Conservation (phyloP, 331 rosid genomes). For the Quercus lobata region DNA sequence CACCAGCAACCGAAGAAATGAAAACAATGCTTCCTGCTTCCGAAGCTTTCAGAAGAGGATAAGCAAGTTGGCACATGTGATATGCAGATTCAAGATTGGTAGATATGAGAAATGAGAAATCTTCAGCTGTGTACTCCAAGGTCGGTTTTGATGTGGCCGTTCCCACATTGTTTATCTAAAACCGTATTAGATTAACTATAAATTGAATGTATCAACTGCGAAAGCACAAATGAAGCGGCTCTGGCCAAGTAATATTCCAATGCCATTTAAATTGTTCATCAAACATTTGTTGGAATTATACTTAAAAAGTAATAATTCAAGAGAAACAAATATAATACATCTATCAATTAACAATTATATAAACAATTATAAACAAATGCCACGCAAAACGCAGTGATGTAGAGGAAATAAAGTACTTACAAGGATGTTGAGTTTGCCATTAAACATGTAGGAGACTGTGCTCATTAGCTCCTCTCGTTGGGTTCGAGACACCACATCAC, state of each 20-base stretch:
- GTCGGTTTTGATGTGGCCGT: conserved; percentile 1
- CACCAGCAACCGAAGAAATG: conserved; percentile 34
- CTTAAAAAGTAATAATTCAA: too few relatives aligned
- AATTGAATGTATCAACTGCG: too few relatives aligned
- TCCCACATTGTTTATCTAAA: conserved; percentile 51
- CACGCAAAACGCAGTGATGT: too few relatives aligned
- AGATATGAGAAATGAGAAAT: conserved; percentile 24
- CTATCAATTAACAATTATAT: too few relatives aligned
- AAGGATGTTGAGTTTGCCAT: conserved; percentile 67
- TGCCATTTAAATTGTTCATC: too few relatives aligned
- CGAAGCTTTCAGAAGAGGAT: conserved; percentile 52
- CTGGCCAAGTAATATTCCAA: too few relatives aligned
- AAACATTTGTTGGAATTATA: too few relatives aligned
- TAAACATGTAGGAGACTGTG: conserved; percentile 33
- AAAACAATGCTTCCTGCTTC: conserved; percentile 36
- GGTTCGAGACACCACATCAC: conserved; percentile 36
- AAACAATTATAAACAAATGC: too few relatives aligned
- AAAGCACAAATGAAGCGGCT: too few relatives aligned
- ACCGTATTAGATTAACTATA: background rate
- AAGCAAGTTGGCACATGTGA: conserved; percentile 39
- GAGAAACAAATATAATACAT: too few relatives aligned
- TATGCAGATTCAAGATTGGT: conserved; percentile 45
- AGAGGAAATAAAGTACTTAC: conserved; percentile 10
- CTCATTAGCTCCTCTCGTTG: conserved; percentile 46
- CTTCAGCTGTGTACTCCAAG: conserved; percentile 34